Evolutionary conservation across 768 basidiomycete genomes (phyloP), one percentile per base, ranked within the genome.

Genomic region (Macrolepiota dolichaula): DNA sequence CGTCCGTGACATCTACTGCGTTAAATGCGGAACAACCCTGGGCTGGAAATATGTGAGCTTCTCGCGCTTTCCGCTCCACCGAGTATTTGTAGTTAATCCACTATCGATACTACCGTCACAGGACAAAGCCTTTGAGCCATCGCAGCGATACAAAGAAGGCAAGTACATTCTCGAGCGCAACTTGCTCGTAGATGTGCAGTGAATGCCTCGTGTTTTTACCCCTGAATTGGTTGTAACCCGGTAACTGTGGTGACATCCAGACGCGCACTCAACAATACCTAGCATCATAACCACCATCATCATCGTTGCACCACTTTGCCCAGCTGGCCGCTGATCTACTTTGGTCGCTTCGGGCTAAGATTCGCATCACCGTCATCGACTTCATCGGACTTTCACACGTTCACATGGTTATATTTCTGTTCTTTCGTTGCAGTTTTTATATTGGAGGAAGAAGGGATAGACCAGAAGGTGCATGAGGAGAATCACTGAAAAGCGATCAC

Each of bases 101-200:
- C n/a, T 51, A 56, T 66, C 47, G 62, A 36, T 55, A n/a, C 51
- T 54, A 54, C 52, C n/a, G 44, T 29, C 50, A 49, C 68, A 97
- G 96, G 96, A 97, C 73, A 86, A 86, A 59, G 96, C 96, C 15
- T 97, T 87, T 71, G 96, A 98, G 70, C 71, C 81, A 11, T 82
- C 87, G 7, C 96, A 99, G 83, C 93, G 90, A 74, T 99, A 98
- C 82, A 99, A 99, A 72, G 96, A 99, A 78, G 94, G 95, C 71
- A 95, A 95, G 80, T 97, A 86, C 74, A 98, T 99, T 72, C 91
- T 99, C 64, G 96, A 99, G 77, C 89, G 93, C 69, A 92, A 91
- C 71, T 81, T 94, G 68, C 88, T 94, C 69, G 82, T 87, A 67
- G 92, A 94, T 69, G 92, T 94, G 57, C 89, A 94, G 78, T 94